These are phyloP conservation scores for Lactarius psammicola DNA, from an alignment of 768 basidiomycete genomes.

Conservation along the genomic window DNA sequence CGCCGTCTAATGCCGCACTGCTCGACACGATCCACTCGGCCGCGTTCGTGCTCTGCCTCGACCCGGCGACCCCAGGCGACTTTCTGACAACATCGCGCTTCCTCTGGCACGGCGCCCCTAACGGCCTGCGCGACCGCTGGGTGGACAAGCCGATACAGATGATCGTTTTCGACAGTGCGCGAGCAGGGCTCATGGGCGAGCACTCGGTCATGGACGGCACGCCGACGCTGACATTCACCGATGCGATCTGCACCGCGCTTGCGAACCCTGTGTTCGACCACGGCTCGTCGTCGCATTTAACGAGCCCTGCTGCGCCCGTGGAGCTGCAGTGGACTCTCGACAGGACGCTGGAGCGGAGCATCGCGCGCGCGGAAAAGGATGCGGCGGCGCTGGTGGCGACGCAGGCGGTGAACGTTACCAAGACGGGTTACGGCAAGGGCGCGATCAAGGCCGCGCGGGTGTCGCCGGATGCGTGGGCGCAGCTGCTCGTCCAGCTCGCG, in stretches of 20 bases:
- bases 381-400: slow-evolving; percentile 57
- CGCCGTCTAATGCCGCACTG: slow-evolving; percentile 57
- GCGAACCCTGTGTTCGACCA: slow-evolving; percentile 63
- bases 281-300: slow-evolving; percentile 38
- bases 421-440: slow-evolving; percentile 80
- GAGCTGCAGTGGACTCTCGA: slow-evolving; percentile 67
- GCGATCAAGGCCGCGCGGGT: slow-evolving; percentile 82
- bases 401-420: slow-evolving; percentile 60
- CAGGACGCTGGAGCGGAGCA: slow-evolving; percentile 47
- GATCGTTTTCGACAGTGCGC: slow-evolving; percentile 78
- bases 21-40: slow-evolving; percentile 78
- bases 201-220: slow-evolving; percentile 92
- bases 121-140: slow-evolving; percentile 73
- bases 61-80: slow-evolving; percentile 53
- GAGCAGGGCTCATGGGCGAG: slow-evolving; percentile 89
- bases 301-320: slow-evolving; percentile 38
- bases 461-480: slow-evolving; percentile 95
- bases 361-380: slow-evolving; percentile 53
- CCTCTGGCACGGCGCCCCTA: slow-evolving; percentile 74
- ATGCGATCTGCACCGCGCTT: slow-evolving; percentile 62
- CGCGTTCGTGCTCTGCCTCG: slow-evolving; percentile 82
- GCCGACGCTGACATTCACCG: slow-evolving; percentile 70
- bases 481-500: slow-evolving; percentile 89
- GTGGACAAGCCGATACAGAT: slow-evolving; percentile 90
- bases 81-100: slow-evolving; percentile 62